Evolutionary conservation across 2,329 filamentous ascomycete genomes (phyloP), one percentile per base, ranked within the genome.

Genomic region (Fusarium algeriense): DNA sequence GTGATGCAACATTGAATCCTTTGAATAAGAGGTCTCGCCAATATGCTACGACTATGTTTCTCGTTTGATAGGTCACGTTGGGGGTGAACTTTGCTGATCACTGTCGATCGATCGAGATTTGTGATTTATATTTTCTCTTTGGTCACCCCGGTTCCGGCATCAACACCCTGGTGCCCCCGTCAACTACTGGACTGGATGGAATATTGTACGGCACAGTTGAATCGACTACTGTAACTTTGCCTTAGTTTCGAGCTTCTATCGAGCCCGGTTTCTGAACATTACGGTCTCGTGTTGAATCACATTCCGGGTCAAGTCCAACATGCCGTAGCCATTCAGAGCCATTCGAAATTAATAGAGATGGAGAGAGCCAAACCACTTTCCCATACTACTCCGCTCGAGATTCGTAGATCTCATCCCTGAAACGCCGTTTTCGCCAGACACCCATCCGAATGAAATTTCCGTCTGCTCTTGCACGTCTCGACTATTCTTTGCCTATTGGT

Each of bases 361-460:
- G 54, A n/a, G 57, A n/a, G 56, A 72, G 48, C 44, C 61, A 44
- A 64, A 34, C 53, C 55, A 56, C 57, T 57, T 55, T 60, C 45
- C 32, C 43, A 70, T 57, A n/a, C 40, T 59, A 53, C 64, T 38
- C 49, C 49, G 48, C 57, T 45, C 28, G 53, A 32, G 30, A 45
- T 49, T 64, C n/a, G 46, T 32, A 48, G 62, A 58, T 67, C 63
- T 41, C 35, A 40, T 62, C 55, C 55, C 55, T 54, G 30, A 70
- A 75, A 75, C 73, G 73, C 73, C 73, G 68, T 69, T 52, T 74
- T 73, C 73, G 69, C 73, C 66, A 46, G 58, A 56, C 40, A 63
- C 60, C 73, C 56, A 55, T 40, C 41, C 30, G 28, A 30, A 38
- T 26, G 30, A 49, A 65, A 32, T 40, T 19, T 28, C 38, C 41